Evolutionary conservation across 164 flowering plant species (phyloP).

Genomic region (Stephania japonica): DNA sequence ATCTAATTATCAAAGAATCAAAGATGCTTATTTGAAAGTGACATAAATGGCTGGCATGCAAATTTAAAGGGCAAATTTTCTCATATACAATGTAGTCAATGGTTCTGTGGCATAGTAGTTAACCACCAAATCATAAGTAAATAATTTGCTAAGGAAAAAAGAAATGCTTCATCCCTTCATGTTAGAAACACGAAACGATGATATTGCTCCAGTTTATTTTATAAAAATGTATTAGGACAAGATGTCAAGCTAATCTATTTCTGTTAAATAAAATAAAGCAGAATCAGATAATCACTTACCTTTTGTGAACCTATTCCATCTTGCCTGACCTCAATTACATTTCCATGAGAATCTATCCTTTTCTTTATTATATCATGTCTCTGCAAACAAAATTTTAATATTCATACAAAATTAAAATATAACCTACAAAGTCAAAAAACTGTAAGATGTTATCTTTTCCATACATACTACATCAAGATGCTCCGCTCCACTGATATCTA

Average conservation of each 20-base stretch:
- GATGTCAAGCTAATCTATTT: neutral
- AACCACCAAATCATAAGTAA: neutral
- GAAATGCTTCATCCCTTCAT: neutral
- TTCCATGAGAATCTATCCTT: conserved; percentile 65
- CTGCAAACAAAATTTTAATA: conserved; percentile 33
- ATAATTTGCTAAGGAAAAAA: neutral
- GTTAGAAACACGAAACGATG: neutral
- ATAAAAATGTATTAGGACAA: neutral
- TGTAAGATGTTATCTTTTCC: neutral
- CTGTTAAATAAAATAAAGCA: neutral
- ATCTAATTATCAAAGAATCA: neutral
- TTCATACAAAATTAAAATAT: neutral
- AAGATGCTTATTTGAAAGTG: neutral
- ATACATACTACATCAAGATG: conserved; percentile 77
- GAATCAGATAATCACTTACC: conserved; percentile 28
- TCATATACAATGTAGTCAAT: neutral
- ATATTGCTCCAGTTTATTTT: neutral
- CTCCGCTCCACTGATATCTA: conserved; percentile 87
- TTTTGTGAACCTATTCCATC: conserved; percentile 78
- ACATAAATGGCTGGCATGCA: neutral
- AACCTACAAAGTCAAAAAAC: neutral
- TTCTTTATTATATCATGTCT: conserved; percentile 77
- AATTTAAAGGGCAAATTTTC: neutral
- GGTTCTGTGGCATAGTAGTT: neutral
- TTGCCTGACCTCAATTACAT: conserved; percentile 59